Conservation (phyloP, 441 rosid species). For the Aleurites moluccanus region DNA sequence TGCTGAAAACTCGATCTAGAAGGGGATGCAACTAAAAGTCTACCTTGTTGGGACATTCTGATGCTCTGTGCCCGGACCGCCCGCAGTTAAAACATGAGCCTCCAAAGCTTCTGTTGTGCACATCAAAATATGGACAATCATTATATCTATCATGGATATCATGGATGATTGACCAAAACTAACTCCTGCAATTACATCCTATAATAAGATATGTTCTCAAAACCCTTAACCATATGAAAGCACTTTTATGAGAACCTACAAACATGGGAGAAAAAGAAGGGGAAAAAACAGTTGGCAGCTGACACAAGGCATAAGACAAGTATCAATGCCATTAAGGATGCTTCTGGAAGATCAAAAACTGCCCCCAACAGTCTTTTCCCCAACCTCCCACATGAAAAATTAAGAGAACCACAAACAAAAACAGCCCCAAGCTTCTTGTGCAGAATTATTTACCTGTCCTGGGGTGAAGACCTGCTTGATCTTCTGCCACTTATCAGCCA, state of each 20-base stretch:
- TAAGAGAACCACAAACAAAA: too few relatives aligned
- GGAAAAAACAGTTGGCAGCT: too few relatives aligned
- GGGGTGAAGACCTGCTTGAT: conserved; percentile 56
- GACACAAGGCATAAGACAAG: too few relatives aligned
- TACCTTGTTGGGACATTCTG: conserved; percentile 74
- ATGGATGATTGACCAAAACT: neutral
- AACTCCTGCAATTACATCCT: neutral
- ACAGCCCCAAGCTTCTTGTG: neutral
- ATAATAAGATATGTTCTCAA: too few relatives aligned
- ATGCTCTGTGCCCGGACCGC: conserved; percentile 80
- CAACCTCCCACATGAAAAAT: too few relatives aligned
- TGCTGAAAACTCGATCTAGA: neutral
- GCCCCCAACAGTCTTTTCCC: too few relatives aligned
- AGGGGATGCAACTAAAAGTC: conserved; percentile 20
- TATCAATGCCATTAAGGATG: too few relatives aligned
- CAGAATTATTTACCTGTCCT: conserved; percentile 47
- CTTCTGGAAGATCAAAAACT: too few relatives aligned
- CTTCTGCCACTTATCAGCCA: conserved; percentile 73
- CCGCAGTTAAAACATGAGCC: conserved; percentile 91
- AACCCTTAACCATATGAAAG: too few relatives aligned
- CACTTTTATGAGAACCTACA: too few relatives aligned
- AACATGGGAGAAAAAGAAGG: too few relatives aligned
- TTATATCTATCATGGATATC: neutral
- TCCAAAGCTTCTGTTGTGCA: conserved; percentile 56
- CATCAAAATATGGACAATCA: too few relatives aligned